phyloP scores from a whole-genome alignment of 371 early-diverging fungal species.

The Circinella umbellata region DNA sequence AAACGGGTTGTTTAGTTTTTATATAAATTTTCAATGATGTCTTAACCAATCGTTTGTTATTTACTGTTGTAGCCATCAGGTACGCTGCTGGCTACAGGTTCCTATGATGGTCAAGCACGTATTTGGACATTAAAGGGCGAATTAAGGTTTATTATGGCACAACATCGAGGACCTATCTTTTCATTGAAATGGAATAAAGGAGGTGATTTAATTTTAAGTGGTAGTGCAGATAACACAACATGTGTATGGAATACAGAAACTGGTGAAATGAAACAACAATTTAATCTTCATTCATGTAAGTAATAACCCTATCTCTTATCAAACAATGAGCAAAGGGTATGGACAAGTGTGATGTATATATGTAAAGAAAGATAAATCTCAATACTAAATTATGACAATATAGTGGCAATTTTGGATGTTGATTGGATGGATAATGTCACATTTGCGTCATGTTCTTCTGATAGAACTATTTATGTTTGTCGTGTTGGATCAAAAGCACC shows the following conservation, averaged over 20 bases:
- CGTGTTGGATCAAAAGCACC: constrained; percentile 71
- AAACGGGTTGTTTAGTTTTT: too few species aligned
- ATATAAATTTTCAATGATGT: too few species aligned
- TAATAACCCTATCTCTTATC: background rate
- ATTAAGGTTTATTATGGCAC: constrained; percentile 67
- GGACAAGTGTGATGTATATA: too few species aligned
- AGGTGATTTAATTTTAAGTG: constrained; percentile 81
- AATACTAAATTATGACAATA: background rate
- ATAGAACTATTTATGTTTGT: constrained; percentile 84
- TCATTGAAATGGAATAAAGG: constrained; percentile 86
- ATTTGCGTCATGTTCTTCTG: constrained; percentile 91
- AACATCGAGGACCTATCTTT: constrained; percentile 86
- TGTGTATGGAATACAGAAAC: constrained; percentile 86
- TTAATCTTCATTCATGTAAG: constrained; percentile 76
- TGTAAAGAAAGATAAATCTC: too few species aligned
- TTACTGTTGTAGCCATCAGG: constrained; percentile 69
- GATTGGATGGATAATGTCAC: constrained; percentile 93
- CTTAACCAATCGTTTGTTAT: too few species aligned
- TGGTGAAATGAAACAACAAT: constrained; percentile 80
- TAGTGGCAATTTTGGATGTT: constrained; percentile 81
- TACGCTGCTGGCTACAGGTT: constrained; percentile 85
- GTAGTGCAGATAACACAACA: constrained; percentile 82
- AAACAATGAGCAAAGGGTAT: too few species aligned
- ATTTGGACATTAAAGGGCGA: constrained; percentile 86
- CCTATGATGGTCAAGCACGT: constrained; percentile 89